Evolutionary conservation across 2,329 filamentous ascomycete genomes (phyloP).

Genomic region (Paraphaeosphaeria sporulosa): DNA sequence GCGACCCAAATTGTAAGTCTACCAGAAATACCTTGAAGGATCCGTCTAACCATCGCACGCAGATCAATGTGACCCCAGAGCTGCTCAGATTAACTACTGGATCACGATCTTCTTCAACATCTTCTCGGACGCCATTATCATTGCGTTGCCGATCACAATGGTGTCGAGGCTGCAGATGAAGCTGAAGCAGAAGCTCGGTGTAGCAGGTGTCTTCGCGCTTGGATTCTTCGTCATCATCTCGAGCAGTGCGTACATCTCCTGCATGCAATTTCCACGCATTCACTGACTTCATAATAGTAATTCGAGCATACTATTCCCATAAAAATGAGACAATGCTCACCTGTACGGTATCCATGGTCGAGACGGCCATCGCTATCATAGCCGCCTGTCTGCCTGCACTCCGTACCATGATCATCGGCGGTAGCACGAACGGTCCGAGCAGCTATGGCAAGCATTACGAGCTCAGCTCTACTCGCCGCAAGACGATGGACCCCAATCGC

Average conservation of each 20-base stretch:
- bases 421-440: conserved; percentile 24
- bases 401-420: conserved; percentile 30
- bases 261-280: neutral
- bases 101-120: conserved; percentile 35
- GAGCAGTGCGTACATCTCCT: conserved; percentile 24
- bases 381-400: conserved; percentile 48
- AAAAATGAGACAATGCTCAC: conserved; percentile 33
- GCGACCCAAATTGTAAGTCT: conserved; percentile 26
- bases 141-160: conserved; percentile 32
- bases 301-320: conserved; percentile 31
- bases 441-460: conserved; percentile 36
- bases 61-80: conserved; percentile 32
- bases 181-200: conserved; percentile 31
- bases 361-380: conserved; percentile 50
- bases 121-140: conserved; percentile 30
- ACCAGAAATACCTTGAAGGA: neutral
- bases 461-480: conserved; percentile 26
- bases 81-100: conserved; percentile 31
- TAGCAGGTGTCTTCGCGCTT: conserved; percentile 32
- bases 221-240: conserved; percentile 34
- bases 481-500: conserved; percentile 17
- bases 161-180: conserved; percentile 33
- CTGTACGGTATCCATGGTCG: conserved; percentile 34
- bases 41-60: conserved; percentile 13
- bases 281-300: conserved; percentile 22